A percentile compares a stretch with the other conserved stretches of the same genome.
These are phyloP conservation scores for Psilocybe cyanescens DNA, from an alignment of 768 basidiomycete species.

Conservation along the genomic window DNA sequence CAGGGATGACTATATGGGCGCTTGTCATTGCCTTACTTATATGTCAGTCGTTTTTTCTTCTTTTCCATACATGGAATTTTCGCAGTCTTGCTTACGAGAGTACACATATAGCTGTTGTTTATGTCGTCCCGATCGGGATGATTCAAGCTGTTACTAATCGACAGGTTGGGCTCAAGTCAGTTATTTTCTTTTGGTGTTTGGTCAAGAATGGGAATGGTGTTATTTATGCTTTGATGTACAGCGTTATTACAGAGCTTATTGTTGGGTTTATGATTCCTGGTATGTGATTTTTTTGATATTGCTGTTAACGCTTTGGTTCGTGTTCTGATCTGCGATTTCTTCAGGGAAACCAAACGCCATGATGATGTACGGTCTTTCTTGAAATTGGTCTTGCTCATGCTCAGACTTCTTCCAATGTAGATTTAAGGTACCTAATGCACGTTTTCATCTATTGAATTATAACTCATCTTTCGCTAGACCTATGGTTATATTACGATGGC, in stretches of 20 bases:
- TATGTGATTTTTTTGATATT: conserved; percentile 18
- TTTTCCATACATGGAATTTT: not conserved
- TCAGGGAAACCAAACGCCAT: conserved; percentile 72
- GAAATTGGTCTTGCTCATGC: not conserved
- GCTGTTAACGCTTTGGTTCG: not conserved
- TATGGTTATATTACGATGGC: conserved; percentile 71
- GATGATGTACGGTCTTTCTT: conserved; percentile 57
- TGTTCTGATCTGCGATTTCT: not conserved
- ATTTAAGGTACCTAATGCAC: conserved; percentile 35
- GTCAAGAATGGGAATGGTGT: not conserved
- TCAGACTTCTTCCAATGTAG: conserved; percentile 20
- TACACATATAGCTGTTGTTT: conserved; percentile 44
- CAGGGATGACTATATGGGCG: conserved; percentile 72
- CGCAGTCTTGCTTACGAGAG: not conserved
- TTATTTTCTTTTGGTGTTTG: not conserved
- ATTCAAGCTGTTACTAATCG: conserved; percentile 85
- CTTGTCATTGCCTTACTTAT: conserved; percentile 55
- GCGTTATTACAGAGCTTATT: conserved; percentile 76
- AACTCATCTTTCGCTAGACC: conserved; percentile 37
- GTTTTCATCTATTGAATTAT: not conserved
- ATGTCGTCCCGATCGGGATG: conserved; percentile 76
- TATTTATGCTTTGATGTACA: conserved; percentile 20
- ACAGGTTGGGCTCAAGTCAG: conserved; percentile 61
- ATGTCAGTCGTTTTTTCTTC: conserved; percentile 29
- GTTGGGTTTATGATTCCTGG: conserved; percentile 60